phyloP scores from a whole-genome alignment of 1,284 basidiomycete genomes.

The Takashimella tepidaria region DNA sequence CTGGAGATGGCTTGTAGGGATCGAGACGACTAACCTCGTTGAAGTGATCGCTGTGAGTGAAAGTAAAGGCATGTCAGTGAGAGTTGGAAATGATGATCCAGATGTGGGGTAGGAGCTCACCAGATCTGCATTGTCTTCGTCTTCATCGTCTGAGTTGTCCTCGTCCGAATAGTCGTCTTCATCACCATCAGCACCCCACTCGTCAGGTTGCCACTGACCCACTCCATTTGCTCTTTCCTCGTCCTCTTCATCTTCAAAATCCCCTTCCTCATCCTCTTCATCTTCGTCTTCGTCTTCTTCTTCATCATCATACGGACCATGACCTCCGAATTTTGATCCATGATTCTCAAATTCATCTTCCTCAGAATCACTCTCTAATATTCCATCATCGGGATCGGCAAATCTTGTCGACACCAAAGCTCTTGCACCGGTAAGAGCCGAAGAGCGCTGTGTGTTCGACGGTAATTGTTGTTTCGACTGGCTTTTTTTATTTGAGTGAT shows the following conservation, averaged over 20 bases:
- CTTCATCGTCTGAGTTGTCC: conserved; percentile 9
- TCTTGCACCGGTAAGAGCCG: no score
- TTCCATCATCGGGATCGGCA: conserved; percentile 22
- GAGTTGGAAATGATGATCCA: no score
- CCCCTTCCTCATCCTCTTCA: conserved; percentile 57
- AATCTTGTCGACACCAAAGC: background rate
- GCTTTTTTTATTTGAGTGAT: no score
- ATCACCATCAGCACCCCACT: conserved; percentile 38
- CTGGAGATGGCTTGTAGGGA: background rate
- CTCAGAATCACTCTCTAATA: conserved; percentile 41
- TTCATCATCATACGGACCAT: conserved; percentile 23
- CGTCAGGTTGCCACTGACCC: conserved; percentile 41
- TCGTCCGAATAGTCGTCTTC: conserved; percentile 34
- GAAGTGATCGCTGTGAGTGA: conserved; percentile 12
- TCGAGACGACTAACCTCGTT: conserved; percentile 14
- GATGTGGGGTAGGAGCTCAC: background rate
- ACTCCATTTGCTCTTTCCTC: conserved; percentile 33
- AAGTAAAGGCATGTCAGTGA: no score
- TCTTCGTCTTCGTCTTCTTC: conserved; percentile 55
- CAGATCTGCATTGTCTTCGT: conserved; percentile 24
- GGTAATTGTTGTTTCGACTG: no score
- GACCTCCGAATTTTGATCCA: conserved; percentile 4
- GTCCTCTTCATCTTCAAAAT: conserved; percentile 30
- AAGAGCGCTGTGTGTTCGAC: background rate
- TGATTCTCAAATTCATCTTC: conserved; percentile 39